Evolutionary conservation across 2,329 filamentous ascomycete genomes (phyloP), one percentile per base, ranked within the genome.

Genomic region (Diaporthe australafricana): DNA sequence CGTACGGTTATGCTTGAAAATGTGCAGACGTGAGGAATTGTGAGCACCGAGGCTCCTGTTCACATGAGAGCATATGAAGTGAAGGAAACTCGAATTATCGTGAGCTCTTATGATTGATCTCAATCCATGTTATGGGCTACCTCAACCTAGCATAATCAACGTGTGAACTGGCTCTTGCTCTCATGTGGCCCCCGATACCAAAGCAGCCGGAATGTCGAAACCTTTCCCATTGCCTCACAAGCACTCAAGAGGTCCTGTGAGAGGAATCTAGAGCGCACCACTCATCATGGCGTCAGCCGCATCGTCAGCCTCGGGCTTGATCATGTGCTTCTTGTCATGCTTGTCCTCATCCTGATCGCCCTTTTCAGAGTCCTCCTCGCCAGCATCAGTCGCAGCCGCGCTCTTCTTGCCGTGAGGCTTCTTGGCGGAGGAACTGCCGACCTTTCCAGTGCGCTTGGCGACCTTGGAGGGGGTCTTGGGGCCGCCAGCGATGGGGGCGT

Each of bases 381-480:
- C 63, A 5, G 32, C 8, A 35, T 30, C 25, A 16, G 25, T 27
- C 6, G 66, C 66, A 27, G 66, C 52, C 20, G 52, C 22, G 22
- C n/a, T 22, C 63, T 68, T 69, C 40, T 52, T 68, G 8, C 16
- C 45, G 16, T 50, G 68, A 16, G 62, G 25, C 68, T 70, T 68
- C 42, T 55, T 71, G 38, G 69, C 5, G 14, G 42, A 38, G 22
- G 65, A 55, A 11, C 42, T 57, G 48, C 72, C 70, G 22, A 56
- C 70, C 70, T 65, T 74, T 22, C 70, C 70, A 12, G 65, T 56
- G 40, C 35, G 50, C 53, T 74, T 74, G 38, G 42, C 27, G 66
- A 74, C 53, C 53, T 74, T 74, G 35, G 70, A 50, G 4, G 72
- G 70, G 4, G 65, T 73, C n/a, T 52, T 40, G n/a, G 66, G 20